These are phyloP conservation scores for Symbiotaphrina buchneri DNA, from an alignment of 495 filamentous ascomycete species.

Conservation along the genomic window DNA sequence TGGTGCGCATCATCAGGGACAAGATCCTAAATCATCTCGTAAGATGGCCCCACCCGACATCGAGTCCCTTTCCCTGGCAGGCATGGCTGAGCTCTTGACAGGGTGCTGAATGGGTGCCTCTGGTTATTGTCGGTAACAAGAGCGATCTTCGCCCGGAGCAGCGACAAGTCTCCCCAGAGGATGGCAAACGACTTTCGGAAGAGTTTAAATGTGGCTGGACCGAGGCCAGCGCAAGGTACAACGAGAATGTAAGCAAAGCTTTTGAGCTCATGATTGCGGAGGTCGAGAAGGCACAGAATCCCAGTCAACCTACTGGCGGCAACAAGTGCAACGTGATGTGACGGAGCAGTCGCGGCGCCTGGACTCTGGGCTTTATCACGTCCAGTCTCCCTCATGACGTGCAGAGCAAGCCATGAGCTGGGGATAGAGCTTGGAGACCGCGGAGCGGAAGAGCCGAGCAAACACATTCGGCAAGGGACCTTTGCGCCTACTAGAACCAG, in stretches of 20 bases:
- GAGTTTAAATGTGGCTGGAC: conserved; percentile 86
- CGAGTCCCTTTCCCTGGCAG: conserved; percentile 2
- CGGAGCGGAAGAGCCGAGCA: too few species aligned
- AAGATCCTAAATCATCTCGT: conserved; percentile 96
- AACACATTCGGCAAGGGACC: too few species aligned
- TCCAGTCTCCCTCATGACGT: too few species aligned
- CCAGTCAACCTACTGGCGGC: conserved; percentile 52
- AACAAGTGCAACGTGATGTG: conserved; percentile 78
- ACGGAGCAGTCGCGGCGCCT: conserved; percentile 4
- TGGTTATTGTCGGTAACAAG: conserved; percentile 95
- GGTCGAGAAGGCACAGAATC: conserved; percentile 89
- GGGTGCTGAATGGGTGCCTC: conserved; percentile 81
- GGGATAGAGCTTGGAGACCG: too few species aligned
- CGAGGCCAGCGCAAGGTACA: conserved; percentile 80
- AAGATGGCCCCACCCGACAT: conserved; percentile 12
- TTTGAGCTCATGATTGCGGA: conserved; percentile 91
- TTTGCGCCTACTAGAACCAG: too few species aligned
- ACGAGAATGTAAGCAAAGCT: conserved; percentile 78
- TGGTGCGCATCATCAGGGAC: conserved; percentile 83
- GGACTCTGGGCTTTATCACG: too few species aligned
- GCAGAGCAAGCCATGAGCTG: too few species aligned
- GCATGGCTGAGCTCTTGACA: conserved; percentile 12
- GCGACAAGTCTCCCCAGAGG: conserved; percentile 68
- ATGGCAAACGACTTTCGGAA: conserved; percentile 58
- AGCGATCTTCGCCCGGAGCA: conserved; percentile 82